A percentile compares a stretch with the other conserved stretches of the same genome.
Evolutionary conservation across 2,329 filamentous ascomycete genomes (phyloP).

Genomic region (Xylariaceae sp.): DNA sequence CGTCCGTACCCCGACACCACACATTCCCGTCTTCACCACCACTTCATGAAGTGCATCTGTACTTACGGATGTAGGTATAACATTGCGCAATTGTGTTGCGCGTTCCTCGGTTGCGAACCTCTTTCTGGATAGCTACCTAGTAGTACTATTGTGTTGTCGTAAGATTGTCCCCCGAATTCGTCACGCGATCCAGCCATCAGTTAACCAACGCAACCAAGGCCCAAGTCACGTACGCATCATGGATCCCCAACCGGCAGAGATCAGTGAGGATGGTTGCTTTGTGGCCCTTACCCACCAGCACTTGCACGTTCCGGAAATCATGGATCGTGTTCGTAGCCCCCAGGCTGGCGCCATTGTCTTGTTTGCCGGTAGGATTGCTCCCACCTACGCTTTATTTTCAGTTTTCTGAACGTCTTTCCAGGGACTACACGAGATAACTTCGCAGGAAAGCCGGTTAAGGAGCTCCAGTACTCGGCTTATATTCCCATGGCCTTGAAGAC

Average conservation of each 20-base stretch:
- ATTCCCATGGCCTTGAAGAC: conserved; percentile 63
- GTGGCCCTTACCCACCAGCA: conserved; percentile 63
- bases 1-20: too few relatives aligned
- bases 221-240: conserved; percentile 19
- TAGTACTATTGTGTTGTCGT: too few relatives aligned
- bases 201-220: too few relatives aligned
- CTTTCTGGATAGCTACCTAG: too few relatives aligned
- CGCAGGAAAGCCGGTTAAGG: conserved; percentile 63
- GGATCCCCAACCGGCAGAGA: conserved; percentile 38
- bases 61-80: too few relatives aligned
- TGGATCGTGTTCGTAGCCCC: conserved; percentile 66
- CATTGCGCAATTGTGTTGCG: too few relatives aligned
- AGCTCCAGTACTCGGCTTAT: conserved; percentile 74
- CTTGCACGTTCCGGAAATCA: conserved; percentile 54
- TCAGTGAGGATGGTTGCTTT: conserved; percentile 52
- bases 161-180: too few relatives aligned
- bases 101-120: too few relatives aligned
- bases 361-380: conserved; percentile 58
- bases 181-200: not conserved
- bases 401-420: conserved; percentile 33
- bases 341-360: conserved; percentile 72
- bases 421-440: conserved; percentile 78
- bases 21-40: too few relatives aligned
- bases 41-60: too few relatives aligned
- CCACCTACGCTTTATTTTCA: not conserved